phyloP scores from a whole-genome alignment of 73 alveolate genomes.

The Paramecium octaurelia region DNA sequence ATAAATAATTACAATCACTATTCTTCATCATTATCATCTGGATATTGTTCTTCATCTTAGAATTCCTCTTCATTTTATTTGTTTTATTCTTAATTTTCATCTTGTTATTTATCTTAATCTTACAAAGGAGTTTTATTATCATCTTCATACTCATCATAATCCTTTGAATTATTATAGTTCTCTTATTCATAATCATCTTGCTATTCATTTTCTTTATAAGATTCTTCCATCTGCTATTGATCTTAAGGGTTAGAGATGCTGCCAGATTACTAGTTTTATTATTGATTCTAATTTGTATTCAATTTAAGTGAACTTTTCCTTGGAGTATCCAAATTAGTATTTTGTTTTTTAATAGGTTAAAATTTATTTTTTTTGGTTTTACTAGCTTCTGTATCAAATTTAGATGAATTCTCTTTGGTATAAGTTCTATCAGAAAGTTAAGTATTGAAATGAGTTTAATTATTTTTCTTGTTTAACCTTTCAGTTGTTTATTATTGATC shows the following conservation, averaged over 20 bases:
- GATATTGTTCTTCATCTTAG: not conserved
- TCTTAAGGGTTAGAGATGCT: not conserved
- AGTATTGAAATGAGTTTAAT: not conserved
- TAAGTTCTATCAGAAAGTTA: not conserved
- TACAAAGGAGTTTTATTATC: not conserved
- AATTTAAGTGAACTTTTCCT: not conserved
- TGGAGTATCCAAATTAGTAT: not conserved
- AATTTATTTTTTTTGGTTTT: not conserved
- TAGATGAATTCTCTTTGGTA: not conserved
- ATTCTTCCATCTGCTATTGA: not conserved
- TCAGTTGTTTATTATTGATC: not conserved
- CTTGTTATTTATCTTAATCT: not conserved
- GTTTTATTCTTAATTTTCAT: not conserved
- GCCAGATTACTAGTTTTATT: not conserved
- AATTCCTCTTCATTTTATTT: not conserved
- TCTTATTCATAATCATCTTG: not conserved
- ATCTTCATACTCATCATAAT: not conserved
- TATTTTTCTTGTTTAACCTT: not conserved
- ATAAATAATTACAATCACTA: not conserved
- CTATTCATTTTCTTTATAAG: not conserved
- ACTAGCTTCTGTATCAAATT: not conserved
- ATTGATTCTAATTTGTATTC: not conserved
- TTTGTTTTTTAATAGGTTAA: not conserved
- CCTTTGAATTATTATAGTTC: not conserved
- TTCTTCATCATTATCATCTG: not conserved